Evolutionary conservation across 2,329 filamentous ascomycete genomes (phyloP).

Genomic region (Exophiala xenobiotica): DNA sequence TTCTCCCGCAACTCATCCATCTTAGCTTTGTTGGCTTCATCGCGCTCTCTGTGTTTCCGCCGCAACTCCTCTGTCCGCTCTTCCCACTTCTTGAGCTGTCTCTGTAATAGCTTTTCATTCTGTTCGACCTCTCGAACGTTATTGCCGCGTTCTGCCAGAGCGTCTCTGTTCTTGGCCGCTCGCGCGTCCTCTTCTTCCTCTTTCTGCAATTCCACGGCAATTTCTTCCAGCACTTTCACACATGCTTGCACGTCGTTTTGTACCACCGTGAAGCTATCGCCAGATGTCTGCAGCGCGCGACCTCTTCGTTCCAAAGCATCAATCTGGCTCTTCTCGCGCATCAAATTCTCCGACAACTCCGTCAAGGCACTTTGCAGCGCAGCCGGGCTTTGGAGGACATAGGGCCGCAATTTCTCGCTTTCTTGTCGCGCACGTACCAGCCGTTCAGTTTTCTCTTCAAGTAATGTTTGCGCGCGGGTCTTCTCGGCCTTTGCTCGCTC

Average conservation of each 20-base stretch:
- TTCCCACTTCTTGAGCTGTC: conserved; percentile 81
- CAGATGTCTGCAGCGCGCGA: conserved; percentile 87
- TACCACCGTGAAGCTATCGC: conserved; percentile 84
- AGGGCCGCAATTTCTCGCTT: conserved; percentile 83
- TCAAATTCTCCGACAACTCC: conserved; percentile 76
- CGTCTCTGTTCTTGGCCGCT: conserved; percentile 79
- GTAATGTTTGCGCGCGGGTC: conserved; percentile 64
- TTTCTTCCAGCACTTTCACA: conserved; percentile 85
- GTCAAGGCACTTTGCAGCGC: conserved; percentile 77
- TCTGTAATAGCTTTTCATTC: conserved; percentile 76
- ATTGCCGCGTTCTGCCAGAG: conserved; percentile 81
- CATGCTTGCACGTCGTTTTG: conserved; percentile 81
- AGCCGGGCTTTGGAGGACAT: conserved; percentile 84
- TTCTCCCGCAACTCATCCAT: conserved; percentile 86
- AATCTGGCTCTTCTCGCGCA: conserved; percentile 77
- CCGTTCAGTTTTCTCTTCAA: conserved; percentile 52
- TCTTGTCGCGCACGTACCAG: conserved; percentile 73
- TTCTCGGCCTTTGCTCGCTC: conserved; percentile 83
- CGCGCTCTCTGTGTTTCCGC: conserved; percentile 76
- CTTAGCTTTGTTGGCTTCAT: conserved; percentile 74
- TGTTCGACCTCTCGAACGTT: conserved; percentile 90
- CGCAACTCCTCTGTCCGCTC: conserved; percentile 83
- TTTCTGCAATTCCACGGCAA: conserved; percentile 77
- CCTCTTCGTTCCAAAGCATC: conserved; percentile 82
- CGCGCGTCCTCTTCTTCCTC: conserved; percentile 87